These are phyloP conservation scores for Phytophthora chlamydospora DNA, from an alignment of 352 stramenopile genomes.

Conservation along the genomic window DNA sequence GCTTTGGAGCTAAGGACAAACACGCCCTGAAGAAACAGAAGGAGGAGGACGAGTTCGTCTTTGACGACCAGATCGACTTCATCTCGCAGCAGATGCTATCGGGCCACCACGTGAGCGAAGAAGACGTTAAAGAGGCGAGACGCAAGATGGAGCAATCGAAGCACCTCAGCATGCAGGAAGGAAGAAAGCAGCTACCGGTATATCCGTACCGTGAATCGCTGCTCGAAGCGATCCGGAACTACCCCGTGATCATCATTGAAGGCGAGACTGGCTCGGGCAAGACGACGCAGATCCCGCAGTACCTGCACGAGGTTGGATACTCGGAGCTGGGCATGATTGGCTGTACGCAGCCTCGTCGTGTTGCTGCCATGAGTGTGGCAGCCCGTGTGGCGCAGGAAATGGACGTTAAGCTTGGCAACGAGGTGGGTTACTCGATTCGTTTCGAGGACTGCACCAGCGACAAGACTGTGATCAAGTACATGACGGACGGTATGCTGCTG, in stretches of 20 bases:
- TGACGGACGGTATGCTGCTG: constrained; percentile 99
- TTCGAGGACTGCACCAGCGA: constrained; percentile 99
- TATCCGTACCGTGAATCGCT: constrained; percentile 98
- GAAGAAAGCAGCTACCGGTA: constrained; percentile 96
- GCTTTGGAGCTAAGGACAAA: constrained; percentile 79
- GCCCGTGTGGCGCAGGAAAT: constrained; percentile 99
- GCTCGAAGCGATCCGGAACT: constrained; percentile 96
- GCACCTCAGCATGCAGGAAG: constrained; percentile 96
- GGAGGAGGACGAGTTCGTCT: constrained; percentile 96
- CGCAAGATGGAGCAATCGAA: constrained; percentile 79
- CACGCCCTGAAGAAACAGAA: constrained; percentile 34
- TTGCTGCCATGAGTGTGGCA: constrained; percentile 99
- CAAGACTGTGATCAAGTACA: constrained; percentile 98
- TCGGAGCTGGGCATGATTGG: constrained; percentile 96
- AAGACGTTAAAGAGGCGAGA: constrained; percentile 74
- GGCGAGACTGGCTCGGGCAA: constrained; percentile 96
- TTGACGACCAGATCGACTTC: constrained; percentile 99
- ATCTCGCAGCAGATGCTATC: constrained; percentile 93
- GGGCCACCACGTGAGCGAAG: constrained; percentile 83
- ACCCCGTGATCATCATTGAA: constrained; percentile 87
- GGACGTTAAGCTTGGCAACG: constrained; percentile 96
- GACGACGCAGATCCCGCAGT: constrained; percentile 99
- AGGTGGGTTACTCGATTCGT: constrained; percentile 99
- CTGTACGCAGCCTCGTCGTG: constrained; percentile 95
- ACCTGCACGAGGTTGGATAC: constrained; percentile 97